Conservation (phyloP, 1,284 basidiomycete genomes). For the Abortiporus biennis region DNA sequence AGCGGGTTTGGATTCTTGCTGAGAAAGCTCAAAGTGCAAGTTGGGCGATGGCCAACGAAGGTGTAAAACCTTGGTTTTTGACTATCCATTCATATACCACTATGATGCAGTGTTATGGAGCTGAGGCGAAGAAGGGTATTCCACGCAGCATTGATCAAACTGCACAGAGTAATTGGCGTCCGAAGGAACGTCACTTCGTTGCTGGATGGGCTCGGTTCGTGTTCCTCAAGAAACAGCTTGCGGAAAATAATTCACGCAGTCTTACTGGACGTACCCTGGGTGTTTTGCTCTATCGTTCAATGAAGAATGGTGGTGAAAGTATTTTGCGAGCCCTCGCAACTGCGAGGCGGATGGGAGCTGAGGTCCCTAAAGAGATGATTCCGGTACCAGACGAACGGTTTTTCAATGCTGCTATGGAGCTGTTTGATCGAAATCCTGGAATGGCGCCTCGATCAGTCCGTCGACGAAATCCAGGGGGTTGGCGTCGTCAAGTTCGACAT, state of each 20-base stretch:
- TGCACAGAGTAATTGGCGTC: conserved; percentile 10
- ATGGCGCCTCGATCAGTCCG: conserved; percentile 22
- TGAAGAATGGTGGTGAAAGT: conserved; percentile 29
- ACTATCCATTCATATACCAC: conserved; percentile 64
- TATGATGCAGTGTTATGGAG: conserved; percentile 61
- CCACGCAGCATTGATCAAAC: conserved; percentile 6
- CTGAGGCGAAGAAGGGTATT: conserved; percentile 33
- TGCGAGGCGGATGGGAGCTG: conserved; percentile 3
- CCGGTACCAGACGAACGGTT: conserved; percentile 57
- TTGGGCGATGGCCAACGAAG: conserved; percentile 25
- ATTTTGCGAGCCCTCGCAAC: conserved; percentile 22
- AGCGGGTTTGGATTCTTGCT: conserved; percentile 58
- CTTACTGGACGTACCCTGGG: conserved; percentile 24
- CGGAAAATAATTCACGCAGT: conserved; percentile 18
- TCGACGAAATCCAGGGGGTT: too few species aligned
- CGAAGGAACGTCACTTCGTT: conserved; percentile 17
- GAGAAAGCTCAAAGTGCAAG: conserved; percentile 50
- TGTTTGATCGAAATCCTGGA: conserved; percentile 33
- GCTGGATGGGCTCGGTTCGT: conserved; percentile 33
- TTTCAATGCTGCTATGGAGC: conserved; percentile 55
- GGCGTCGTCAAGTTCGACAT: too few species aligned
- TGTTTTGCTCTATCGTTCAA: conserved; percentile 28
- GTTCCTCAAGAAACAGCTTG: conserved; percentile 16
- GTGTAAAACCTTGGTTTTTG: conserved; percentile 48
- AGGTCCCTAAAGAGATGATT: conserved; percentile 16